phyloP scores from a whole-genome alignment of 176 grass and related monocot genomes.

The Thinopyrum elongatum region DNA sequence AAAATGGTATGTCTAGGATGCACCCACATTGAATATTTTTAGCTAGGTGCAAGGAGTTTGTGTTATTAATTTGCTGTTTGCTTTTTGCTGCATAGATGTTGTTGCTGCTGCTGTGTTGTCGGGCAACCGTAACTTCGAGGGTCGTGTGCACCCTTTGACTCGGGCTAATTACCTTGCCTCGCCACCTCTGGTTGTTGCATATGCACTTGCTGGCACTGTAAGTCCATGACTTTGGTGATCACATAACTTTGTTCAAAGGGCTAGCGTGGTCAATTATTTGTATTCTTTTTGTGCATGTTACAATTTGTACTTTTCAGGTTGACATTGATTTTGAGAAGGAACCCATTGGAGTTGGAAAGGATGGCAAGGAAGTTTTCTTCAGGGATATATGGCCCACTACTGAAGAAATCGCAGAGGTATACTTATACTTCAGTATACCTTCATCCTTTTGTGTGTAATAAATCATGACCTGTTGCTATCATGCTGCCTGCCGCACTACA shows the following conservation, averaged over 20 bases:
- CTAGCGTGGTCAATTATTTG: not conserved
- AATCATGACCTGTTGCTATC: not conserved
- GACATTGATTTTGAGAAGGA: conserved; percentile 98
- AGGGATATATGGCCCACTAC: conserved; percentile 96
- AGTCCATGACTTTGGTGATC: conserved; percentile 15
- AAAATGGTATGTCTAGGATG: conserved; percentile 61
- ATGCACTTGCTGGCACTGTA: conserved; percentile 94
- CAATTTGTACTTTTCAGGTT: conserved; percentile 56
- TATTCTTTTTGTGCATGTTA: conserved; percentile 8
- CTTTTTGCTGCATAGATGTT: conserved; percentile 52
- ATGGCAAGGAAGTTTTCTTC: conserved; percentile 82
- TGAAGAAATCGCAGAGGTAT: conserved; percentile 88
- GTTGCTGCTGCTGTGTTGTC: conserved; percentile 93
- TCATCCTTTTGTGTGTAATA: not conserved
- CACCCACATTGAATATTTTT: not conserved
- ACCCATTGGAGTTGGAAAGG: conserved; percentile 85
- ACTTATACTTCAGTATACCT: conserved; percentile 19
- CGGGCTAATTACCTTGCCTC: conserved; percentile 92
- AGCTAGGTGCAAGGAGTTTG: not conserved
- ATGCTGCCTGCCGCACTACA: not conserved
- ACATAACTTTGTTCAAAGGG: not conserved
- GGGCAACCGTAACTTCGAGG: conserved; percentile 90
- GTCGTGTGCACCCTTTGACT: conserved; percentile 82
- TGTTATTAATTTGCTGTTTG: not conserved
- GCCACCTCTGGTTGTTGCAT: conserved; percentile 89